Evolutionary conservation across 495 filamentous ascomycete species (phyloP), one percentile per base, ranked within the genome.

Genomic region (Aspergillus taichungensis): DNA sequence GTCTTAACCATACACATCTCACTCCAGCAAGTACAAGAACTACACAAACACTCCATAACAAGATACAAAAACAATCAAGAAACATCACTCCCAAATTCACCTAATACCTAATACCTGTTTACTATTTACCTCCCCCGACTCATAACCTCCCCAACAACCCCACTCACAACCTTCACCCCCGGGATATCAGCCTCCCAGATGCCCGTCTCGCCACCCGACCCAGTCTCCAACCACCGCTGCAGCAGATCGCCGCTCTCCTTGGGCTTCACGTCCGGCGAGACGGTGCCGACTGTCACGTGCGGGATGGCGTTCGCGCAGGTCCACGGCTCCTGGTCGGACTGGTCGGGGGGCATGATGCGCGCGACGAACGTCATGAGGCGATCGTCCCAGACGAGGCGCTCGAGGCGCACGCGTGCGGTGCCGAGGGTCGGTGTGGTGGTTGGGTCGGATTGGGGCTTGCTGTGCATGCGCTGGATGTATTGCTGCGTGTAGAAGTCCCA

Each of bases 211-310:
- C 57, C 64, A 5, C 72, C 73, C 24, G 64, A 74, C 0, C 77
- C 79, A 13, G 61, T 53, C 51, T 73, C 54, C 49, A 78, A 45
- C 88, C 88, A 96, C 35, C 72, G 63, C 47, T 68, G 62, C 42
- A 98, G 63, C 56, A 98, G 57, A 47, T 87, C 82, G 54, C 97
- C 97, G 54, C 89, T 90, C 69, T 98, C 90, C 68, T 84, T 87
- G 2, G 92, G 92, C 66, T 95, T 95, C 50, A 98, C 78, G 6
- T 67, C 54, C 43, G 69, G 64, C 44, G 74, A 66, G 14, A 77
- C 76, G 1, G 92, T 98, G 3, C 92, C 92, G 12, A 96, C 73
- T 2, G 92, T 97, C 38, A 97, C 73, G 62, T 98, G 92, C 11
- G 87, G 77, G n/a, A 91, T 72, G 27, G 67, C 57, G 59, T 98